Evolutionary conservation across 2,329 filamentous ascomycete genomes (phyloP).

Genomic region (Talaromyces albobiverticillius): DNA sequence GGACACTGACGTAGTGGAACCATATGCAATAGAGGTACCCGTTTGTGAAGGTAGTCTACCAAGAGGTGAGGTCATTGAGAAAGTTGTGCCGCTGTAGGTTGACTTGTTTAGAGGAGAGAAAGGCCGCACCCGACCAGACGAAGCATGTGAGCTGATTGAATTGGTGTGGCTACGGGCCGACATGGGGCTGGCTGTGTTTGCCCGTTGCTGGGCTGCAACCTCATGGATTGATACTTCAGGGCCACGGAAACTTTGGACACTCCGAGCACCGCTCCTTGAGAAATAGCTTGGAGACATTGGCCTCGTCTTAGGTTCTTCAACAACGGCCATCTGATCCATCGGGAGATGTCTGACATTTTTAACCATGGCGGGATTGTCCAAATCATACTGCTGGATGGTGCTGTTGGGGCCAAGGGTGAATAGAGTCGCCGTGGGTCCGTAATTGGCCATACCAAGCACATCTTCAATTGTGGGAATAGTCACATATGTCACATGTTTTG

Average conservation of each 20-base stretch:
- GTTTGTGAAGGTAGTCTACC: conserved; percentile 34
- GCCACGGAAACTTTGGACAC: conserved; percentile 17
- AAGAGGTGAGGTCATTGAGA: conserved; percentile 40
- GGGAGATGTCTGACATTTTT: conserved; percentile 84
- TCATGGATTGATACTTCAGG: conserved; percentile 64
- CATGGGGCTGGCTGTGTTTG: conserved; percentile 68
- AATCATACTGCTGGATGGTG: conserved; percentile 91
- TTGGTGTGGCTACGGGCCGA: conserved; percentile 57
- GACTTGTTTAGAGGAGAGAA: conserved; percentile 43
- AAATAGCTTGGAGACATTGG: conserved; percentile 23
- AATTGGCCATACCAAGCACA: conserved; percentile 78
- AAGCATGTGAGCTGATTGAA: conserved; percentile 60
- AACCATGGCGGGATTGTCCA: conserved; percentile 81
- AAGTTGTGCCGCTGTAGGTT: conserved; percentile 43
- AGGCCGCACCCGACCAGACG: conserved; percentile 40
- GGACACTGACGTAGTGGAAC: conserved; percentile 46
- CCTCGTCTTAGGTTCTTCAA: conserved; percentile 57
- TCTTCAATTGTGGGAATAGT: conserved; percentile 79
- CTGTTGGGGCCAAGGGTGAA: conserved; percentile 88
- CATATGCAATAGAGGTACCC: conserved; percentile 42
- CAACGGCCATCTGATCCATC: conserved; percentile 72
- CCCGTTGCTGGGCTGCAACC: conserved; percentile 58
- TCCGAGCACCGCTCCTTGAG: conserved; percentile 27
- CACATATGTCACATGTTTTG: conserved; percentile 93
- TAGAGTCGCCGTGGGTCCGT: conserved; percentile 83